Evolutionary conservation across 2,329 filamentous ascomycete species (phyloP).

Genomic region (Botryotinia calthae): DNA sequence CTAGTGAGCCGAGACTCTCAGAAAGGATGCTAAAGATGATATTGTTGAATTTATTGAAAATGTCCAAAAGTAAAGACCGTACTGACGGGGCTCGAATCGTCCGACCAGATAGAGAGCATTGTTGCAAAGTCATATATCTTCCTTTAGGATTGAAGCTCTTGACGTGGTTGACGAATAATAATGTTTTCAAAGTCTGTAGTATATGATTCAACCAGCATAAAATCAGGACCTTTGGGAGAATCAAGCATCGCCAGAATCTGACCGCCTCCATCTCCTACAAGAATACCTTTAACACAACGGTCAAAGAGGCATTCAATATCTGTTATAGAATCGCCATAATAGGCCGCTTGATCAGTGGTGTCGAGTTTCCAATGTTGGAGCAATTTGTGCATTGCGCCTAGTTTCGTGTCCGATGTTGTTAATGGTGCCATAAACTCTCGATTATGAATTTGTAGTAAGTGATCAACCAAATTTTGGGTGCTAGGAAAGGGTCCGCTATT

Average conservation of each 20-base stretch:
- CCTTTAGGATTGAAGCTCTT: not conserved
- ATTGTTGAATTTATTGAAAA: not conserved
- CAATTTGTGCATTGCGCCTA: constrained; percentile 27
- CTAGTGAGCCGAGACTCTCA: not conserved
- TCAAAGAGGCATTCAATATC: constrained; percentile 37
- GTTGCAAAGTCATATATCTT: not conserved
- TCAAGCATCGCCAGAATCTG: constrained; percentile 24
- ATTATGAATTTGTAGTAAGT: not conserved
- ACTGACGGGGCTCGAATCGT: not conserved
- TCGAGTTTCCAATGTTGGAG: constrained; percentile 19
- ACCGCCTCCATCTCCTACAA: constrained; percentile 28
- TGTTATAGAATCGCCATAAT: constrained; percentile 37
- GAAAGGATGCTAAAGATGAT: not conserved
- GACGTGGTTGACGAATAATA: not conserved
- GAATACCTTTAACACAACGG: constrained; percentile 29
- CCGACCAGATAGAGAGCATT: not conserved
- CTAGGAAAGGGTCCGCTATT: not conserved
- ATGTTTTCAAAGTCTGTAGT: not conserved
- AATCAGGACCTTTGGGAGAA: not conserved
- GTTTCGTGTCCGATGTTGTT: constrained; percentile 33
- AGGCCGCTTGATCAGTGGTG: constrained; percentile 24
- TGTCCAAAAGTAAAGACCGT: not conserved
- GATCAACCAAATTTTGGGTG: not conserved
- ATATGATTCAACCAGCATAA: not conserved
- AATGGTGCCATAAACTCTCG: constrained; percentile 10